These are phyloP conservation scores for Didymosphaeria variabile DNA, from an alignment of 2,329 filamentous ascomycete genomes.

Conservation along the genomic window DNA sequence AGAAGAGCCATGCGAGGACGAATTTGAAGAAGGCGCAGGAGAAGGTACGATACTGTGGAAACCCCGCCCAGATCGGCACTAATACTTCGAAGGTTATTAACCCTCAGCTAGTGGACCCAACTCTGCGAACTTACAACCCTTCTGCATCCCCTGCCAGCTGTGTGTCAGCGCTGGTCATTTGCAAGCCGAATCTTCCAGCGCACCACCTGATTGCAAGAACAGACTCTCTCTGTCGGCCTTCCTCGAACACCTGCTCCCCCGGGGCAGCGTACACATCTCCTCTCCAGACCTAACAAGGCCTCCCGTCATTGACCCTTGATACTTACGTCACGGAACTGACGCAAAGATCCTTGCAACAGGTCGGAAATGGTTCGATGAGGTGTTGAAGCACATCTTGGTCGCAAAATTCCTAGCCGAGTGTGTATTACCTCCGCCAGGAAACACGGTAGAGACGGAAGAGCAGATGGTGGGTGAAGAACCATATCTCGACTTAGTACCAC, in stretches of 20 bases:
- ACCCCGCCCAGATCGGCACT: too few species aligned
- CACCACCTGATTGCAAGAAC: too few species aligned
- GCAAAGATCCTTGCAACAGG: constrained; percentile 17
- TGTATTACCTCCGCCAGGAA: constrained; percentile 17
- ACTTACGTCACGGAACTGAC: constrained; percentile 26
- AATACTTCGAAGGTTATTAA: too few species aligned
- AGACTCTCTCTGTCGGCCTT: constrained; percentile 19
- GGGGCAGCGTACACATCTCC: constrained; percentile 37
- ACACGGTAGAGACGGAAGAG: constrained; percentile 24
- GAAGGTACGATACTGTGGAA: too few species aligned
- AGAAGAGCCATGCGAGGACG: too few species aligned
- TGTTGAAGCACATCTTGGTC: constrained; percentile 17
- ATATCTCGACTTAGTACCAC: constrained; percentile 25
- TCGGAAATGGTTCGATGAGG: constrained; percentile 18
- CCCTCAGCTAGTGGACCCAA: too few species aligned
- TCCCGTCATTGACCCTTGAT: constrained; percentile 40
- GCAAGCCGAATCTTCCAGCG: too few species aligned
- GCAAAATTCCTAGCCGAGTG: constrained; percentile 20
- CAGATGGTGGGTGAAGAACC: constrained; percentile 22
- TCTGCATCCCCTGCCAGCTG: too few species aligned
- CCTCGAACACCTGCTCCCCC: constrained; percentile 31
- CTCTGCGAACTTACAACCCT: too few species aligned
- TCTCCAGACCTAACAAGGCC: constrained; percentile 39
- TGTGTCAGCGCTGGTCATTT: too few species aligned
- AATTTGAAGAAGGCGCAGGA: too few species aligned